Percentiles rank a stretch among this genome's conserved stretches.
Conservation (phyloP, 2,329 filamentous ascomycete genomes). For the Didymella keratinophila region DNA sequence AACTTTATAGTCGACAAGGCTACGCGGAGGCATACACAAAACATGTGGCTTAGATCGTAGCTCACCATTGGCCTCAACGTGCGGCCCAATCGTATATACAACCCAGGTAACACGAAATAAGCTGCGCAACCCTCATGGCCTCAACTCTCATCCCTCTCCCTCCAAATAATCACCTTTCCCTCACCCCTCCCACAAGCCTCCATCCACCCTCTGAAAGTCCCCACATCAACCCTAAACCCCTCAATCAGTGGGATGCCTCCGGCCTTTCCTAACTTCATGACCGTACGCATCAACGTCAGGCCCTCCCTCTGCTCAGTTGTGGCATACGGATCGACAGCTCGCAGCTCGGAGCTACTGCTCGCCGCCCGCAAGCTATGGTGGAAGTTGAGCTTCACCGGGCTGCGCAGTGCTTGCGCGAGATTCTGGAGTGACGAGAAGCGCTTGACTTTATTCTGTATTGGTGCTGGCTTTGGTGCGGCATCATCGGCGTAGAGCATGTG, state of each 20-base stretch:
- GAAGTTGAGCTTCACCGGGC: neutral
- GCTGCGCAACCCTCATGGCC: too few relatives aligned
- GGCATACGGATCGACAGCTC: neutral
- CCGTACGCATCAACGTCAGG: conserved; percentile 24
- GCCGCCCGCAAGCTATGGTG: conserved; percentile 15
- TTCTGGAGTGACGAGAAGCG: conserved; percentile 23
- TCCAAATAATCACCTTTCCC: conserved; percentile 47
- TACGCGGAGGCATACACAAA: too few relatives aligned
- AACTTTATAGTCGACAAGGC: too few relatives aligned
- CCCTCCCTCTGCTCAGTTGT: conserved; percentile 6
- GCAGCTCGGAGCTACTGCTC: conserved; percentile 16
- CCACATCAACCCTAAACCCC: conserved; percentile 30
- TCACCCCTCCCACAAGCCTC: conserved; percentile 34
- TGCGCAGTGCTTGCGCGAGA: neutral
- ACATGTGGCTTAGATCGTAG: too few relatives aligned
- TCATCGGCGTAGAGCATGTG: conserved; percentile 20
- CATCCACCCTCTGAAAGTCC: conserved; percentile 26
- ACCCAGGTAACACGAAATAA: too few relatives aligned
- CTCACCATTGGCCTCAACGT: too few relatives aligned
- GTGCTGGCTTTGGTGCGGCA: neutral
- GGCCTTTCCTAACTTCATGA: conserved; percentile 29
- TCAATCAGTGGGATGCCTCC: conserved; percentile 34
- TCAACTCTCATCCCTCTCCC: conserved; percentile 5
- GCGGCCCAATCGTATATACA: too few relatives aligned
- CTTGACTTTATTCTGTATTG: conserved; percentile 5